Evolutionary conservation across 2,329 filamentous ascomycete species (phyloP), one percentile per base, ranked within the genome.

Genomic region (Dactylonectria estremocensis): DNA sequence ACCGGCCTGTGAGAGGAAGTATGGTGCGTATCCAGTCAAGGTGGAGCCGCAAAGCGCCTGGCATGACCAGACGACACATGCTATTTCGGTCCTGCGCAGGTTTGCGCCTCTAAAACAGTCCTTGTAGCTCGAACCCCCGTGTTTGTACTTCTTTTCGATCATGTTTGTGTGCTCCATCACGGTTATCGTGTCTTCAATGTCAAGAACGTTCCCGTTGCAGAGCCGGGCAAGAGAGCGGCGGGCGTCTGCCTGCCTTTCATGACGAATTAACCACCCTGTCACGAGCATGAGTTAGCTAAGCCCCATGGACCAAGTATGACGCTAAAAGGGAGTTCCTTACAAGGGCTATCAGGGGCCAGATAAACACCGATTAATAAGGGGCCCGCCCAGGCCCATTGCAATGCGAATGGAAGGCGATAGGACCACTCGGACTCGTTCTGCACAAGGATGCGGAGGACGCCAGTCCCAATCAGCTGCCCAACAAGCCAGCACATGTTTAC

Each of bases 81-180:
- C 80, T 33, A 85, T 83, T 65, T 85, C 83, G 0, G 83, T 85
- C 28, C 84, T 78, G 1, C 83, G 80, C 7, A 84, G 76, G 65
- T 88, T 83, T 9, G 77, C 72, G 13, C 81, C 82, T 33, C 80
- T 81, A 74, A 88, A 87, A 71, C 84, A 86, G 74, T 87, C 84
- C 37, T 37, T 37, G 35, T 37, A 28, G 24, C n/a, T 7, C 50
- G 50, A 3, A 46, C 35, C 7, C 45, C 46, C 57, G 11, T 50
- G 14, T n/a, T 22, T 14, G 11, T 35, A 33, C 8, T 28, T 13
- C 20, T 40, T 60, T 28, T 60, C 57, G 18, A 52, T 13, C 31
- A 35, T 48, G 33, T 60, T 49, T 20, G 48, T 49, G 20, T 60
- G 48, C 14, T 22, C 31, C 20, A 60, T 50, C 18, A 60, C 18